These are phyloP conservation scores for Phytophthora macrochlamydospora DNA, from an alignment of 352 stramenopile genomes.

Conservation along the genomic window DNA sequence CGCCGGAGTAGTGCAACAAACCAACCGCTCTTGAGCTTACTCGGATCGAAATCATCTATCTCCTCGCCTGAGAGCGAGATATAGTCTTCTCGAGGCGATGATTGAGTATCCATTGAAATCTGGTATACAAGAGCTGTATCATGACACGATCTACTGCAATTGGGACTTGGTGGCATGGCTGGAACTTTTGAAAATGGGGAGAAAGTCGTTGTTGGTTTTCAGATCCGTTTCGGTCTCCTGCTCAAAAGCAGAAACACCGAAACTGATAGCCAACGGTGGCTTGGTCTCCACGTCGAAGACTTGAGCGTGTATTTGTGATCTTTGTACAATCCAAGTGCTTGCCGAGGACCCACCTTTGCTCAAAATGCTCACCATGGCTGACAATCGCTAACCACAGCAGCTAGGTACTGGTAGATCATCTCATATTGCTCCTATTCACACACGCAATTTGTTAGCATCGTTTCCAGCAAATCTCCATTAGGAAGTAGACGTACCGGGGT, in stretches of 20 bases:
- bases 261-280: too few species aligned
- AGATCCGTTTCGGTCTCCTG: too few species aligned
- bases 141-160: background rate
- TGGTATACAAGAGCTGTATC: background rate
- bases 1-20: conserved; percentile 22
- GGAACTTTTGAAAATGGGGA: too few species aligned
- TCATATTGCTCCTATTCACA: conserved; percentile 76
- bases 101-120: conserved; percentile 12
- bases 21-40: background rate
- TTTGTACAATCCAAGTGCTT: background rate
- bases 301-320: too few species aligned
- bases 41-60: background rate
- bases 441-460: background rate
- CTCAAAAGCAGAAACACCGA: too few species aligned
- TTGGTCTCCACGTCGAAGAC: too few species aligned
- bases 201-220: too few species aligned
- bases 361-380: conserved; percentile 52
- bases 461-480: too few species aligned
- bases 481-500: conserved; percentile 56
- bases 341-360: background rate
- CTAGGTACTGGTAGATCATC: conserved; percentile 88
- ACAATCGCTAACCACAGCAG: conserved; percentile 54
- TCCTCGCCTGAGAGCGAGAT: background rate
- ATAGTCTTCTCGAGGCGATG: conserved; percentile 16
- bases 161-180: too few species aligned